A percentile compares a stretch with the other conserved stretches of the same genome.
Evolutionary conservation across 305 asterid species (phyloP).

Genomic region (Caryopteris hybrid): DNA sequence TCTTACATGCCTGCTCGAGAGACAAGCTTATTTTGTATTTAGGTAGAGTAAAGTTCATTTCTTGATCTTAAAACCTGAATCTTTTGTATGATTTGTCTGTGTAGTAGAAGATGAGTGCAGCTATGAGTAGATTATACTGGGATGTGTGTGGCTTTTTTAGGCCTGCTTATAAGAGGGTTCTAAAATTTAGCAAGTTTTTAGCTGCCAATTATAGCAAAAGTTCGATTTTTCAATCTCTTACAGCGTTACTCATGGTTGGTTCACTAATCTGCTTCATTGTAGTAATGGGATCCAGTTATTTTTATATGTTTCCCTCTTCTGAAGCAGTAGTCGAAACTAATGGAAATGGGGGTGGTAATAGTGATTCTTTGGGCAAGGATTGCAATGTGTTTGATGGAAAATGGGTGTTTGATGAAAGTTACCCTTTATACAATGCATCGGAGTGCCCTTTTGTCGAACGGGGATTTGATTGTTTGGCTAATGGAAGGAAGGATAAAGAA

Average conservation of each 20-base stretch:
- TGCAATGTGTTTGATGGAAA: slow-evolving; percentile 80
- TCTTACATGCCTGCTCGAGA: background rate
- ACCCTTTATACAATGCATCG: slow-evolving; percentile 79
- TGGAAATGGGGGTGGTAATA: slow-evolving; percentile 13
- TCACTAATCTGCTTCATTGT: slow-evolving; percentile 56
- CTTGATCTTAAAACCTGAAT: slow-evolving; percentile 22
- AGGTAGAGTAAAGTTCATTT: slow-evolving; percentile 22
- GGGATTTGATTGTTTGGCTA: slow-evolving; percentile 79
- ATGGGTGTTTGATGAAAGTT: slow-evolving; percentile 76
- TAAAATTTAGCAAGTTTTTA: slow-evolving; percentile 40
- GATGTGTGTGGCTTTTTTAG: slow-evolving; percentile 31
- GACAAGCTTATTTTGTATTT: slow-evolving; percentile 16
- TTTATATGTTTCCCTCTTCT: slow-evolving; percentile 45
- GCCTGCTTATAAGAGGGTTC: slow-evolving; percentile 33
- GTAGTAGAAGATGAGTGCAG: slow-evolving; percentile 20
- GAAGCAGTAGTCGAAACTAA: slow-evolving; percentile 30
- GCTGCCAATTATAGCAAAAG: slow-evolving; percentile 36
- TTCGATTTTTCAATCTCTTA: slow-evolving; percentile 58
- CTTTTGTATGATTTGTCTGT: slow-evolving; percentile 12
- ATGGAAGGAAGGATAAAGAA: slow-evolving; percentile 72
- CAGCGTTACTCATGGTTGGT: slow-evolving; percentile 53
- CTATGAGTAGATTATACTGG: slow-evolving; percentile 37
- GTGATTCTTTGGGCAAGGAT: slow-evolving; percentile 19
- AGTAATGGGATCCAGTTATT: slow-evolving; percentile 61
- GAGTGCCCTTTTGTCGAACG: slow-evolving; percentile 70